These are phyloP conservation scores for Aspergillus texensis DNA, from an alignment of 2,329 filamentous ascomycete genomes.

Conservation along the genomic window DNA sequence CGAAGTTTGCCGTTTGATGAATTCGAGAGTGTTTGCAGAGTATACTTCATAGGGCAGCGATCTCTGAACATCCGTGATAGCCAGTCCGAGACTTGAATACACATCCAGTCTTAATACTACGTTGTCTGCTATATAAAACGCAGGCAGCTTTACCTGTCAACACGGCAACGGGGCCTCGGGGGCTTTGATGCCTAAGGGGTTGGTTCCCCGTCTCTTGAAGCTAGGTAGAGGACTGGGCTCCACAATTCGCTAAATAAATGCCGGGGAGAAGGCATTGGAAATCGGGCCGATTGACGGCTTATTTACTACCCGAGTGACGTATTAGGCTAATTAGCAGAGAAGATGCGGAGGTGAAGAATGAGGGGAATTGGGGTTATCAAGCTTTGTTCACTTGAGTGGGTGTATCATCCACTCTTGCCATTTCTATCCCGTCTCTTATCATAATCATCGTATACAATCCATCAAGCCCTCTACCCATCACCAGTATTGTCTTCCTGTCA, in stretches of 20 bases:
- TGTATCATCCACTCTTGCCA: neutral
- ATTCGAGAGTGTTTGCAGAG: neutral
- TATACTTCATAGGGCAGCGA: neutral
- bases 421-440: neutral
- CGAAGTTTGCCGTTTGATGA: neutral
- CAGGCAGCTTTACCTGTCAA: neutral
- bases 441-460: neutral
- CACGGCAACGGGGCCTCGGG: neutral
- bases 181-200: neutral
- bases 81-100: neutral
- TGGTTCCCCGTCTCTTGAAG: neutral
- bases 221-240: neutral
- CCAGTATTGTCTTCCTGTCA: neutral
- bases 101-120: too few relatives aligned
- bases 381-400: neutral
- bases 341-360: neutral
- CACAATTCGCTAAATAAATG: neutral
- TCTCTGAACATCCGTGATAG: neutral
- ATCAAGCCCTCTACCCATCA: neutral
- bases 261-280: neutral
- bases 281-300: neutral
- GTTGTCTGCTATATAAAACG: neutral
- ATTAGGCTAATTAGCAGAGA: conserved; percentile 4
- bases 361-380: conserved; percentile 1
- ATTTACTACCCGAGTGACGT: neutral